phyloP scores from a whole-genome alignment of 352 stramenopile species.

The Globisporangium parvum region DNA sequence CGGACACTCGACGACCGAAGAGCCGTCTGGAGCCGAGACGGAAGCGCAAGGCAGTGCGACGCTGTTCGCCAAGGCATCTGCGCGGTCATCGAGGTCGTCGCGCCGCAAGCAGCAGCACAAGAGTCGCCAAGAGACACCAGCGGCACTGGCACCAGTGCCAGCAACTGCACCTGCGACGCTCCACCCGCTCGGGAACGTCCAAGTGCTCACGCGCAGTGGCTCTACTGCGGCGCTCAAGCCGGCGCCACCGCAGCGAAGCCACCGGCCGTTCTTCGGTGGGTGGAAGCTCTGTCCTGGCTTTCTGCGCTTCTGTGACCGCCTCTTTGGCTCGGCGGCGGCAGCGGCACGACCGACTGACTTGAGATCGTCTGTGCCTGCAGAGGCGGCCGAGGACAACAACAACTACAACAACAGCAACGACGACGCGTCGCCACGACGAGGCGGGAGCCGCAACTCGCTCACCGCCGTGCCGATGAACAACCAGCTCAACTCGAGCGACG shows the following conservation, averaged over 20 bases:
- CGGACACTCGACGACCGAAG: constrained; percentile 6
- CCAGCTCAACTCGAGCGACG: constrained; percentile 11
- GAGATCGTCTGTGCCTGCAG: neutral
- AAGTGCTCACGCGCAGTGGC: neutral
- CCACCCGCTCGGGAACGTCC: neutral
- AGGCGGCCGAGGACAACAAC: neutral
- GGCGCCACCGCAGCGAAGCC: neutral
- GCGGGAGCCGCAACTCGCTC: constrained; percentile 3
- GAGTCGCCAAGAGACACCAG: neutral
- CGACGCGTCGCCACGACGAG: neutral
- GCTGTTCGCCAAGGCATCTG: neutral
- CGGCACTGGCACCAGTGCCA: neutral
- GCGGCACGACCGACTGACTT: constrained; percentile 1
- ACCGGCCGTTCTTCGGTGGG: constrained; percentile 14
- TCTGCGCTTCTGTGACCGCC: constrained; percentile 61
- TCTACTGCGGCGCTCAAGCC: neutral
- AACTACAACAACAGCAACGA: neutral
- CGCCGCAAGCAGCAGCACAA: constrained; percentile 30
- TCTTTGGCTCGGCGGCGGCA: constrained; percentile 24
- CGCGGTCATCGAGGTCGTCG: constrained; percentile 20
- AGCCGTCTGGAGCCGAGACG: constrained; percentile 6
- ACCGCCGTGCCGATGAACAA: constrained; percentile 10
- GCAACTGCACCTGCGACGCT: neutral
- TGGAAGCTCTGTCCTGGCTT: constrained; percentile 68
- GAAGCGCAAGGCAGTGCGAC: neutral